Evolutionary conservation across 352 stramenopile species (phyloP).

Genomic region (Globisporangium orthogonon): DNA sequence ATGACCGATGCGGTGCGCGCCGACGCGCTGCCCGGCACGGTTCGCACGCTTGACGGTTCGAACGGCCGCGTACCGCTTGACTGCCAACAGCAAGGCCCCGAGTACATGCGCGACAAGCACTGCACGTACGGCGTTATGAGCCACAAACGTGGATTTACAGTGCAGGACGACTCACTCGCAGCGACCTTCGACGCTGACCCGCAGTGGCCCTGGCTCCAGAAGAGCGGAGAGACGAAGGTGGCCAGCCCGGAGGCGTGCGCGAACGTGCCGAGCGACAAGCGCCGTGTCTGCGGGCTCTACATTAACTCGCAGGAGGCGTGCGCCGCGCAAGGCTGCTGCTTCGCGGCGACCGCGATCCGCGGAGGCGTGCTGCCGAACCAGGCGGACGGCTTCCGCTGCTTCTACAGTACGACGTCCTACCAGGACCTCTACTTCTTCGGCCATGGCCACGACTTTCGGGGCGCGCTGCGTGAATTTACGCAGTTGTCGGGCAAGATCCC

Average conservation of each 20-base stretch:
- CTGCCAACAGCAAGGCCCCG: constrained; percentile 19
- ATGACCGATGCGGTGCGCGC: constrained; percentile 15
- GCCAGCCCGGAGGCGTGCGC: constrained; percentile 5
- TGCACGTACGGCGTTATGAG: constrained; percentile 35
- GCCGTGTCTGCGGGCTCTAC: constrained; percentile 21
- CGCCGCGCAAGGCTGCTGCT: constrained; percentile 24
- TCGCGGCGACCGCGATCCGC: constrained; percentile 3
- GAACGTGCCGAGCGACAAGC: constrained; percentile 11
- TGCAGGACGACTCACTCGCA: constrained; percentile 29
- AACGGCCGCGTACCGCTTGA: constrained; percentile 23
- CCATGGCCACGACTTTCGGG: constrained; percentile 32
- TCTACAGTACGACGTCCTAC: constrained; percentile 23
- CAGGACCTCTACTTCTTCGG: constrained; percentile 47
- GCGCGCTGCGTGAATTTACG: constrained; percentile 35
- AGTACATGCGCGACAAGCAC: constrained; percentile 26
- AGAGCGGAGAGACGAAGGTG: background rate
- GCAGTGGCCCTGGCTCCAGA: constrained; percentile 21
- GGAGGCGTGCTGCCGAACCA: background rate
- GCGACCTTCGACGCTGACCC: constrained; percentile 18
- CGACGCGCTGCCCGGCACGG: constrained; percentile 23
- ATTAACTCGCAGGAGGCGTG: constrained; percentile 15
- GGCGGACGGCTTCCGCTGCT: constrained; percentile 19
- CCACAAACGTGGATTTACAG: constrained; percentile 21
- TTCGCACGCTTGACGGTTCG: constrained; percentile 29
- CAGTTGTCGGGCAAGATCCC: constrained; percentile 25